Conservation (phyloP, 1,284 basidiomycete genomes). For the Malassezia obtusa region DNA sequence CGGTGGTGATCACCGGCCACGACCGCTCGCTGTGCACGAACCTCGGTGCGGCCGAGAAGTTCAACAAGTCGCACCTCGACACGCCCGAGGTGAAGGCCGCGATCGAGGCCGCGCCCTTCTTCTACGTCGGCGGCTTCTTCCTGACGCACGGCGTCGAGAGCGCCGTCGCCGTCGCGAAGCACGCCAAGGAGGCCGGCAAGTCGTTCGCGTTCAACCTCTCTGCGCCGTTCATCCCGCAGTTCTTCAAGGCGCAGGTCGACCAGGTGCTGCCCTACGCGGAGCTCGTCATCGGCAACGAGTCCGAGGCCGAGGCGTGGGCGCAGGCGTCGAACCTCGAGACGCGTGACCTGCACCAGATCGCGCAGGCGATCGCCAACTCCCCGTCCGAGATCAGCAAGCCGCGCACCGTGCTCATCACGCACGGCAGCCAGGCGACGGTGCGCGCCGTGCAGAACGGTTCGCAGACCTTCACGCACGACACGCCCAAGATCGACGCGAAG, state of each 20-base stretch:
- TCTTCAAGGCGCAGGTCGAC: slow-evolving; percentile 61
- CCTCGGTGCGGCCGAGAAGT: slow-evolving; percentile 79
- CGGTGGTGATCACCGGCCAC: slow-evolving; percentile 88
- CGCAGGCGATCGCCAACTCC: slow-evolving; percentile 41
- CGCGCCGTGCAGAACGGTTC: slow-evolving; percentile 59
- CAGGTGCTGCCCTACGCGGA: slow-evolving; percentile 39
- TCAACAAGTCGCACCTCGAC: slow-evolving; percentile 67
- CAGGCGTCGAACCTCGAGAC: slow-evolving; percentile 51
- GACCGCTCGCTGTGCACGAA: slow-evolving; percentile 87
- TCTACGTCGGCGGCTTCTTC: slow-evolving; percentile 96
- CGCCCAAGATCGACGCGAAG: slow-evolving; percentile 50
- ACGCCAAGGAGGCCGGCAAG: slow-evolving; percentile 67
- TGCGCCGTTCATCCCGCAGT: slow-evolving; percentile 92
- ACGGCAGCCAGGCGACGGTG: slow-evolving; percentile 72
- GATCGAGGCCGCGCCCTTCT: slow-evolving; percentile 70
- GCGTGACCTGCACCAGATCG: slow-evolving; percentile 39
- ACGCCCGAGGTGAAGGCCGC: slow-evolving; percentile 68
- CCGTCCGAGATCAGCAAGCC: slow-evolving; percentile 23
- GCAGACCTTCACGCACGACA: slow-evolving; percentile 52
- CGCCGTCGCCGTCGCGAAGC: slow-evolving; percentile 67
- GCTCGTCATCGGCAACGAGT: slow-evolving; percentile 65
- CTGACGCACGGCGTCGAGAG: slow-evolving; percentile 79
- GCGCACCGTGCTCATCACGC: slow-evolving; percentile 82
- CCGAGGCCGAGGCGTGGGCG: slow-evolving; percentile 82
- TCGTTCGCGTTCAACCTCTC: slow-evolving; percentile 70